Evolutionary conservation across 768 basidiomycete species (phyloP).

Genomic region (Boletus speciosus): DNA sequence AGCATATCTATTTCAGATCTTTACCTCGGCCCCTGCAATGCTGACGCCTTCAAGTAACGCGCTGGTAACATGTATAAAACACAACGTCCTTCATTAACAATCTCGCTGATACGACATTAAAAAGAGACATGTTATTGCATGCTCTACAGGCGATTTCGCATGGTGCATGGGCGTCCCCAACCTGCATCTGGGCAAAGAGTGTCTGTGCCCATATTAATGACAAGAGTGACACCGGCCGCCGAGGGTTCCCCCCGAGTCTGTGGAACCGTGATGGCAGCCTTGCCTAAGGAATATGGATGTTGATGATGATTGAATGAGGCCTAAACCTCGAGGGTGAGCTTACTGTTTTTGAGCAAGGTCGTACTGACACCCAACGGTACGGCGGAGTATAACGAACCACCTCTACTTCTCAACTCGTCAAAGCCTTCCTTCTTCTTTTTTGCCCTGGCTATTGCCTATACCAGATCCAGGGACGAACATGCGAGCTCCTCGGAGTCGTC

Average conservation of each 20-base stretch:
- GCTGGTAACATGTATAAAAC: too few species aligned
- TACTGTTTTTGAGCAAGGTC: not conserved
- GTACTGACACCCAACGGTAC: not conserved
- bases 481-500: too few species aligned
- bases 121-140: not conserved
- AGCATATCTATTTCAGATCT: too few species aligned
- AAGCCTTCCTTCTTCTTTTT: too few species aligned
- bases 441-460: too few species aligned
- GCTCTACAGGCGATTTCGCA: not conserved
- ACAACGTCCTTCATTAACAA: too few species aligned
- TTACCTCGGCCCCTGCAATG: too few species aligned
- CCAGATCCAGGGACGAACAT: too few species aligned
- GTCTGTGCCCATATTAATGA: not conserved
- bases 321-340: not conserved
- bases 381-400: too few species aligned
- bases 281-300: too few species aligned
- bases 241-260: not conserved
- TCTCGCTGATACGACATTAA: not conserved
- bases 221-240: not conserved
- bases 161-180: not conserved
- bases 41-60: too few species aligned
- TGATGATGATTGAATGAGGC: not conserved
- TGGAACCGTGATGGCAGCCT: not conserved
- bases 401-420: too few species aligned
- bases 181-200: not conserved